Evolutionary conservation across 768 basidiomycete genomes (phyloP).

Genomic region (Boletus rubescentipes): DNA sequence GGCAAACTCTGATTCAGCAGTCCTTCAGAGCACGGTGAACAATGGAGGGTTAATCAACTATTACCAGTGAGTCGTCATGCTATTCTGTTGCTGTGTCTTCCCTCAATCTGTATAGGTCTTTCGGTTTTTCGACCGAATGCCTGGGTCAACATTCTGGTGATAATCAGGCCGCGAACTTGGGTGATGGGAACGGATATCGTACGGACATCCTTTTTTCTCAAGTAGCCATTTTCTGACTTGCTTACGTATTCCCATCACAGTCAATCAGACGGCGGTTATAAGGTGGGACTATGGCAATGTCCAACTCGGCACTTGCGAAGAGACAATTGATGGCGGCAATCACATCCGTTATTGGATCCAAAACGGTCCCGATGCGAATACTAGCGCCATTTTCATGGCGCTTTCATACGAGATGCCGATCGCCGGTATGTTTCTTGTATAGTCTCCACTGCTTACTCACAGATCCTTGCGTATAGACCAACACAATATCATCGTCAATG

Average conservation of each 20-base stretch:
- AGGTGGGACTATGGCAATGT: conserved; percentile 84
- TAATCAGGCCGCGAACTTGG: conserved; percentile 72
- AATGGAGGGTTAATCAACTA: conserved; percentile 82
- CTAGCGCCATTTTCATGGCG: conserved; percentile 75
- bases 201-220: conserved; percentile 30
- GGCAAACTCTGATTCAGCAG: conserved; percentile 66
- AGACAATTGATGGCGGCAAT: conserved; percentile 82
- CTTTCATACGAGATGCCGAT: conserved; percentile 72
- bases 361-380: conserved; percentile 60
- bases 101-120: conserved; percentile 40
- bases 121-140: conserved; percentile 76
- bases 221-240: neutral
- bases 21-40: conserved; percentile 56
- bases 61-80: conserved; percentile 56
- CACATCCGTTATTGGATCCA: conserved; percentile 91
- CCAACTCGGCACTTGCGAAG: conserved; percentile 79
- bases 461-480: conserved; percentile 33
- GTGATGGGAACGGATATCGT: conserved; percentile 79
- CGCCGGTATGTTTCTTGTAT: conserved; percentile 40
- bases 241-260: conserved; percentile 36
- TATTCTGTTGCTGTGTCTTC: neutral
- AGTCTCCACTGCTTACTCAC: conserved; percentile 11
- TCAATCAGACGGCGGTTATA: conserved; percentile 80
- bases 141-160: conserved; percentile 76
- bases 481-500: conserved; percentile 75